phyloP scores from a whole-genome alignment of 768 basidiomycete species.

The Mycena floridula region DNA sequence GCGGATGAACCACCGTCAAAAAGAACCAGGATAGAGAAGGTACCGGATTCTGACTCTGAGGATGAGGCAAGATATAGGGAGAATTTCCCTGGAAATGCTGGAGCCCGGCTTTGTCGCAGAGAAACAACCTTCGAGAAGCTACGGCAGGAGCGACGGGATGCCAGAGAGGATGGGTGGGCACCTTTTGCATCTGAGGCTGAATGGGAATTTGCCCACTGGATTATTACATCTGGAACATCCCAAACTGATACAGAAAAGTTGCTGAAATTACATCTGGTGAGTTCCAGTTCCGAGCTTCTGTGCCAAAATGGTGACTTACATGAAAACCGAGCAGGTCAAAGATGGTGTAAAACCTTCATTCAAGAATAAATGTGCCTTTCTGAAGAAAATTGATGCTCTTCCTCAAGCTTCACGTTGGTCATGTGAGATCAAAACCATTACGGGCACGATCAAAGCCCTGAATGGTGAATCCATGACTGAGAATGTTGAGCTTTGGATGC shows the following conservation, averaged over 20 bases:
- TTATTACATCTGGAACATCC: conserved; percentile 13
- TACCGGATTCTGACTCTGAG: no score
- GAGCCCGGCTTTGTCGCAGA: not conserved
- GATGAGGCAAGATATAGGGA: not conserved
- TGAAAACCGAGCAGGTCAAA: conserved; percentile 2
- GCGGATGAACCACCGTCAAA: no score
- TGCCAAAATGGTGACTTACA: conserved; percentile 11
- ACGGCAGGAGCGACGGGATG: not conserved
- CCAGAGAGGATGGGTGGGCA: conserved; percentile 1
- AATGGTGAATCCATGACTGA: conserved; percentile 4
- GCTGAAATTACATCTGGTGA: no score
- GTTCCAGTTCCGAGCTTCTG: no score
- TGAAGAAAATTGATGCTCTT: conserved; percentile 11
- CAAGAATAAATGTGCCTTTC: conserved; percentile 12
- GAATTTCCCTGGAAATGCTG: not conserved
- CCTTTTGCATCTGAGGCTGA: conserved; percentile 20
- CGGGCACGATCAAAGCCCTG: not conserved
- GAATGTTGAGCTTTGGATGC: conserved; percentile 15
- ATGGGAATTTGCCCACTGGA: conserved; percentile 20
- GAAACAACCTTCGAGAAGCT: not conserved
- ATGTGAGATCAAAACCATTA: conserved; percentile 7
- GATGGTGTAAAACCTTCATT: conserved; percentile 10
- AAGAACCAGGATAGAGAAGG: no score
- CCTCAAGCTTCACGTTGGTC: conserved; percentile 10
- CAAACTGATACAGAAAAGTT: no score